These are phyloP conservation scores for Jackrogersella multiformis DNA, from an alignment of 495 filamentous ascomycete genomes.

Conservation along the genomic window DNA sequence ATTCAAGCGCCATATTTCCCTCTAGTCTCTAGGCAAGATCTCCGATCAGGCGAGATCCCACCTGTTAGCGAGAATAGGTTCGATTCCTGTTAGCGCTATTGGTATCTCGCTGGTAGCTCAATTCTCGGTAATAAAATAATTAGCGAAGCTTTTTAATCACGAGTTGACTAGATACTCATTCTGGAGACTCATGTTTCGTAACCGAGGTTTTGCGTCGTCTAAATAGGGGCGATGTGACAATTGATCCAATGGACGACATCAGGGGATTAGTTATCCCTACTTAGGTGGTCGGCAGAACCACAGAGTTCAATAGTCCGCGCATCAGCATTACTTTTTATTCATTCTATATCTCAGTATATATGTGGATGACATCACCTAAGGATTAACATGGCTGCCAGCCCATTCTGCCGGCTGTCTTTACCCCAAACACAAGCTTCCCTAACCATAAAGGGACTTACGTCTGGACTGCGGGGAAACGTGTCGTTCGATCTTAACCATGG, in stretches of 20 bases:
- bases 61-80: too few species aligned
- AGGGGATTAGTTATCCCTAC: not conserved
- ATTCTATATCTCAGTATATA: not conserved
- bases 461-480: constrained; percentile 37
- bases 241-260: not conserved
- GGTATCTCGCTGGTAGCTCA: too few species aligned
- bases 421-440: constrained; percentile 17
- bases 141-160: not conserved
- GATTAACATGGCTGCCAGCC: not conserved
- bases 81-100: too few species aligned
- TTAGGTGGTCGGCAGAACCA: not conserved
- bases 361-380: constrained; percentile 21
- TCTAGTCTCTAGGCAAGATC: constrained; percentile 1
- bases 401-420: constrained; percentile 26
- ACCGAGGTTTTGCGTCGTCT: not conserved
- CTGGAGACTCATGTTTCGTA: not conserved
- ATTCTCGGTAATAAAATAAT: not conserved
- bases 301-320: not conserved
- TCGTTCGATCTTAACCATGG: constrained; percentile 34
- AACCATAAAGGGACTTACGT: constrained; percentile 20
- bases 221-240: not conserved
- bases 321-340: not conserved
- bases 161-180: not conserved
- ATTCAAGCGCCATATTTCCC: not conserved
- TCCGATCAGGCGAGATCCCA: too few species aligned